Evolutionary conservation across 2,329 filamentous ascomycete genomes (phyloP).

Genomic region (Ophiostoma montium): DNA sequence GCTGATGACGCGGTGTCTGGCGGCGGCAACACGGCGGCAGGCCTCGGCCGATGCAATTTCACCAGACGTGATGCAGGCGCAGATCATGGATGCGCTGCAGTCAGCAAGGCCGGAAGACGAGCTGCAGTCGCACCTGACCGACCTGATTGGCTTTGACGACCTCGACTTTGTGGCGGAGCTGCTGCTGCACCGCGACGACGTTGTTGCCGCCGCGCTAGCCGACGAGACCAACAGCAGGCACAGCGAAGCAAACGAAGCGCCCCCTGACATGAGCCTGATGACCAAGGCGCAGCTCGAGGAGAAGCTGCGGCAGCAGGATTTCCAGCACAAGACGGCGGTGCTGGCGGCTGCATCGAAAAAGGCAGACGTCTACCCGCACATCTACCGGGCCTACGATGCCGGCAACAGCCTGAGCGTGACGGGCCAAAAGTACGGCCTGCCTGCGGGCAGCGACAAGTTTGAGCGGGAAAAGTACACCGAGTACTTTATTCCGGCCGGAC

Average conservation of each 20-base stretch:
- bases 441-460: conserved; percentile 55
- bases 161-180: conserved; percentile 86
- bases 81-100: conserved; percentile 60
- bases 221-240: too few relatives aligned
- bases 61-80: conserved; percentile 56
- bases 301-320: conserved; percentile 59
- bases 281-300: conserved; percentile 68
- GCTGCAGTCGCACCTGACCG: conserved; percentile 78
- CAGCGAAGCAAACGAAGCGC: too few relatives aligned
- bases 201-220: conserved; percentile 32
- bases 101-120: conserved; percentile 63
- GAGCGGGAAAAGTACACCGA: conserved; percentile 77
- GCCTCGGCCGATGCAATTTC: conserved; percentile 32
- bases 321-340: conserved; percentile 64
- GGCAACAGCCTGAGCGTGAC: conserved; percentile 72
- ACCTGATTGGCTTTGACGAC: conserved; percentile 85
- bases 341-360: conserved; percentile 59
- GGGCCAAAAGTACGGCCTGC: conserved; percentile 73
- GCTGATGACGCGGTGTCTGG: conserved; percentile 55
- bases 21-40: conserved; percentile 49
- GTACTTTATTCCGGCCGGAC: conserved; percentile 69
- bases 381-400: conserved; percentile 71
- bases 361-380: conserved; percentile 76
- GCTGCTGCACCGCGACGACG: conserved; percentile 59
- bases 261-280: conserved; percentile 40